A percentile compares a stretch with the other conserved stretches of the same genome.
Evolutionary conservation across 805 yeast species (phyloP).

Genomic region (Lipomyces anomalus): DNA sequence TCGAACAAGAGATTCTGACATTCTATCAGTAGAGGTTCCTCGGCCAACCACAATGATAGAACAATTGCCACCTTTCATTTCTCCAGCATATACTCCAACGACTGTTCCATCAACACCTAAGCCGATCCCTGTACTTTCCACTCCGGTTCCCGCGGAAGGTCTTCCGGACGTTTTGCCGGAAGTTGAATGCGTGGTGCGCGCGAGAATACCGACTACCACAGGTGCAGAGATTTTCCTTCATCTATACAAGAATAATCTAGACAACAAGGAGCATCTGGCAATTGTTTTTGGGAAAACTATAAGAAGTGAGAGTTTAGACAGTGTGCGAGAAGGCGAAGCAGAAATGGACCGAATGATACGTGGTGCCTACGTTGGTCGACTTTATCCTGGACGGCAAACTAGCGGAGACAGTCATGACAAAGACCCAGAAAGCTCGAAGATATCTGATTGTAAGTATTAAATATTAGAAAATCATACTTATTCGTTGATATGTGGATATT

Average conservation of each 20-base stretch:
- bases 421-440: slow-evolving; percentile 1
- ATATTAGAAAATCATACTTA: not conserved
- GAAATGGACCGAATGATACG: slow-evolving; percentile 96
- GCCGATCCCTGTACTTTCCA: slow-evolving; percentile 14
- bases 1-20: too few relatives aligned
- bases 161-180: slow-evolving; percentile 47
- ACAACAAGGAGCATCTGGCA: slow-evolving; percentile 90
- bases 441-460: not conserved
- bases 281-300: slow-evolving; percentile 93
- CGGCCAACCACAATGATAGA: too few relatives aligned
- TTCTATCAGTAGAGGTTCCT: too few relatives aligned
- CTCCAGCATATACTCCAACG: slow-evolving; percentile 19
- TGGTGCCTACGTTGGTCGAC: slow-evolving; percentile 90
- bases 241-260: slow-evolving; percentile 77
- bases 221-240: slow-evolving; percentile 94
- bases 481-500: not conserved
- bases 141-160: slow-evolving; percentile 14
- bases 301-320: slow-evolving; percentile 68
- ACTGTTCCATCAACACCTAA: slow-evolving; percentile 21
- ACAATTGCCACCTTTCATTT: slow-evolving; percentile 12
- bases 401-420: slow-evolving; percentile 35
- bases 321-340: slow-evolving; percentile 58
- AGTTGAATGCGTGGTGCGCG: slow-evolving; percentile 86
- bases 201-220: slow-evolving; percentile 91
- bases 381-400: slow-evolving; percentile 74